Percentiles rank a stretch among this genome's conserved stretches.
Evolutionary conservation across 2,329 filamentous ascomycete genomes (phyloP).

Genomic region (Gyromitra esculenta): DNA sequence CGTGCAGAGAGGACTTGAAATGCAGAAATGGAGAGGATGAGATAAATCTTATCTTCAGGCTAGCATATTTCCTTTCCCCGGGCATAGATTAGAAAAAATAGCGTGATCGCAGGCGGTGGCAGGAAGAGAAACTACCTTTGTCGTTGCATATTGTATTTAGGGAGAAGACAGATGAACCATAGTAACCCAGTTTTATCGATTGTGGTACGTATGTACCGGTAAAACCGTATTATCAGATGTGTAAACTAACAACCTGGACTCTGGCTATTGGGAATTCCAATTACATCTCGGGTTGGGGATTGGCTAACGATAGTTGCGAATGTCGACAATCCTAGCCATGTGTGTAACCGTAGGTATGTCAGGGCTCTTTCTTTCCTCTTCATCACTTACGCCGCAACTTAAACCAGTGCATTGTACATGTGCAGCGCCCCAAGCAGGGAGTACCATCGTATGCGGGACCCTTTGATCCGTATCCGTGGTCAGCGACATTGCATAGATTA

Average conservation of each 20-base stretch:
- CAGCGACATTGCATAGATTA: slow-evolving; percentile 12
- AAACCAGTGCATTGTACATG: slow-evolving; percentile 11
- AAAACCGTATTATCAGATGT: neutral
- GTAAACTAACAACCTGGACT: neutral
- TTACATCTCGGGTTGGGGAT: neutral
- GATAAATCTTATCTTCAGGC: neutral
- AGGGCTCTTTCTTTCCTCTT: neutral
- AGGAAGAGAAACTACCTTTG: neutral
- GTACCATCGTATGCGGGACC: neutral
- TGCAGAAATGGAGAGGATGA: neutral
- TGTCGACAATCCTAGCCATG: neutral
- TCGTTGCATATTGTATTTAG: neutral
- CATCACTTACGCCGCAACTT: slow-evolving; percentile 21
- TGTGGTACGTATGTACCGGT: neutral
- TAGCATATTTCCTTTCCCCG: neutral
- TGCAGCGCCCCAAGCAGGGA: neutral
- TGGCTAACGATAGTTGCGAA: slow-evolving; percentile 2
- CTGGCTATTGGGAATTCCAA: neutral
- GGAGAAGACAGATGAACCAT: neutral
- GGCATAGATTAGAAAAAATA: neutral
- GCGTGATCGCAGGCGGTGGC: neutral
- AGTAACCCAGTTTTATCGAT: slow-evolving; percentile 2
- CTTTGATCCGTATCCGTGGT: slow-evolving; percentile 31
- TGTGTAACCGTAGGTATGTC: neutral
- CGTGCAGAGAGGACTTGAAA: no score